These are phyloP conservation scores for Lactarius akahatsu DNA, from an alignment of 768 basidiomycete species.

Conservation along the genomic window DNA sequence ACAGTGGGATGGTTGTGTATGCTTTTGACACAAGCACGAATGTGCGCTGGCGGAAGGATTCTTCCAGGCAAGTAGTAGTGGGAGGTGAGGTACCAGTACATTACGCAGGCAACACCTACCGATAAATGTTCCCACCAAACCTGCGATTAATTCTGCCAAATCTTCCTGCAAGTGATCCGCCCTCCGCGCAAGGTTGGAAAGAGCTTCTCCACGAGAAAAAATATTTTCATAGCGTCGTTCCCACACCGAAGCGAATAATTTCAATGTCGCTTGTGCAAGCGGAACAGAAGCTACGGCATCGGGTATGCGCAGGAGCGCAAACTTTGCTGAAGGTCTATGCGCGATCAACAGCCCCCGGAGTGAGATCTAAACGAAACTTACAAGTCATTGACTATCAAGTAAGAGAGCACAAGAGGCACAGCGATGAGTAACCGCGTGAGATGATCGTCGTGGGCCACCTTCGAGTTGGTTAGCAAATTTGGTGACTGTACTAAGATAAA, in stretches of 20 bases:
- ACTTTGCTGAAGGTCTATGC: conserved; percentile 57
- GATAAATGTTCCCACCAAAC: conserved; percentile 50
- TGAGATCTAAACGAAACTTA: conserved; percentile 36
- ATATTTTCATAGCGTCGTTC: conserved; percentile 58
- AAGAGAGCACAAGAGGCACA: conserved; percentile 61
- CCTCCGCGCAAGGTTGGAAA: conserved; percentile 45
- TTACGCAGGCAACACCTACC: conserved; percentile 38
- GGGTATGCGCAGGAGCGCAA: conserved; percentile 57
- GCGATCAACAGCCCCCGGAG: background rate
- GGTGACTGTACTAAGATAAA: conserved; percentile 8
- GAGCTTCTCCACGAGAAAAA: conserved; percentile 46
- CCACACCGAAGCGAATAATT: conserved; percentile 50
- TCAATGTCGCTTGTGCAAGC: conserved; percentile 46
- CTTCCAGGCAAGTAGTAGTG: conserved; percentile 37
- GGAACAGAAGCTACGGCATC: conserved; percentile 45
- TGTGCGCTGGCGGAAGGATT: conserved; percentile 56
- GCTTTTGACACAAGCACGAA: conserved; percentile 57
- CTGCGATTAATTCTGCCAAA: conserved; percentile 45
- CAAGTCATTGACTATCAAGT: conserved; percentile 65
- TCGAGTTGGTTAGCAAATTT: background rate
- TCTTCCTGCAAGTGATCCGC: conserved; percentile 48
- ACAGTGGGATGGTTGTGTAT: conserved; percentile 59
- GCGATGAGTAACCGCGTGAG: conserved; percentile 46
- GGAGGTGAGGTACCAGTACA: background rate
- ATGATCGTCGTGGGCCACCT: conserved; percentile 33